Evolutionary conservation across 1,139 yeast species (phyloP), one percentile per base, ranked within the genome.

Genomic region (Sugiyamaella sp.): DNA sequence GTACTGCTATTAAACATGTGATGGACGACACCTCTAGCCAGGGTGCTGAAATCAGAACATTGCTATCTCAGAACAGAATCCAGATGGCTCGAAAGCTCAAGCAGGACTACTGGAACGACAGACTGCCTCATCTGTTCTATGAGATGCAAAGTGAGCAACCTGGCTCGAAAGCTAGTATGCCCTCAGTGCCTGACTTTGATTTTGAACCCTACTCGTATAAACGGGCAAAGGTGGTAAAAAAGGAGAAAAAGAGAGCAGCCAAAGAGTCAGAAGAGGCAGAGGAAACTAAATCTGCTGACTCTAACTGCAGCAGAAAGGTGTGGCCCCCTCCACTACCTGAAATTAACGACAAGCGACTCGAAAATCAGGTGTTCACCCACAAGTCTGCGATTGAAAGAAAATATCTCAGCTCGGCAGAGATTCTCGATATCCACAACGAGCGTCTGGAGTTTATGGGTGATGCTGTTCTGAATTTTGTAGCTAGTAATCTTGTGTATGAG

Each of bases 391-490:
- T 82, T 57, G 81, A 80, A 58, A 80, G 82, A 60, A 70, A 80
- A 12, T 82, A 82, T 62, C 69, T 86, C 49, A 74, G 80, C 9
- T 80, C 78, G 50, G 71, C 74, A 1, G 93, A 86, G 59, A 74
- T 81, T 53, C 74, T 86, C 22, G 75, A 78, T 46, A 73, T 83
- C 1, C 93, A 90, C 65, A 90, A 93, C 69, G 99, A 95, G 74
- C 78, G 99, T 51, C 75, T 93, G 38, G 99, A 95, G 71, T 95
- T 90, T 66, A 73, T 90, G 42, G 99, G 99, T 19, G 99, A 95
- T 71, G 85, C 98, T 0, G 81, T 90, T 17, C 74, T 93, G 59
- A 89, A 90, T 65, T 81, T 81, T 57, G 75, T 86, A 44, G 84
- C 88, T 48, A 86, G 97, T 0, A 74, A 81, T 58, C 77, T 89